These are phyloP conservation scores for Clonostachys rhizophaga DNA, from an alignment of 2,329 filamentous ascomycete species.

Conservation along the genomic window DNA sequence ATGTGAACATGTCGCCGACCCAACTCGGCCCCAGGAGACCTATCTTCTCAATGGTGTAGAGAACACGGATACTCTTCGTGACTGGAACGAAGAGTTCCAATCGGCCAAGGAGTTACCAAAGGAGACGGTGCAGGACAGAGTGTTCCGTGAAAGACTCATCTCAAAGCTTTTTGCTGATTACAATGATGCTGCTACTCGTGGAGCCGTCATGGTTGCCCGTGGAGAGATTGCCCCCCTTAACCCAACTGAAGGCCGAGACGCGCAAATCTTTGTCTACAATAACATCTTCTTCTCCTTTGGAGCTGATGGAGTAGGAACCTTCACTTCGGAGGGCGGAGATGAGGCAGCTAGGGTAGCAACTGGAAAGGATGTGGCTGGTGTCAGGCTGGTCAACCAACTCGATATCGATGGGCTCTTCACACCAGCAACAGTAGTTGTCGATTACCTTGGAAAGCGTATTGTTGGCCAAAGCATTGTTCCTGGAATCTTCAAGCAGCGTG, in stretches of 20 bases:
- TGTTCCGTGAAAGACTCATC: conserved; percentile 89
- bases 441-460: conserved; percentile 95
- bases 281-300: conserved; percentile 99
- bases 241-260: conserved; percentile 86
- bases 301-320: conserved; percentile 94
- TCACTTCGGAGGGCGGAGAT: conserved; percentile 92
- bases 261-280: conserved; percentile 99
- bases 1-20: conserved; percentile 73
- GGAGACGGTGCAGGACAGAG: conserved; percentile 89
- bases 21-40: conserved; percentile 87
- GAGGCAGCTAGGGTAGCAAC: conserved; percentile 94
- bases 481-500: conserved; percentile 97
- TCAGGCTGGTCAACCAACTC: conserved; percentile 92
- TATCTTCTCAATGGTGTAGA: conserved; percentile 88
- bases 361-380: conserved; percentile 92
- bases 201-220: conserved; percentile 85
- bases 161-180: conserved; percentile 98
- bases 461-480: conserved; percentile 98
- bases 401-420: conserved; percentile 94
- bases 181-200: conserved; percentile 88
- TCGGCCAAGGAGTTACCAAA: conserved; percentile 92
- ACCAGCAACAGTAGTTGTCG: conserved; percentile 91
- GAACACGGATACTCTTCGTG: conserved; percentile 87
- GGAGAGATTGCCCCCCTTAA: conserved; percentile 93
- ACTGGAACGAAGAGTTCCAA: conserved; percentile 99